Evolutionary conservation across 2,329 filamentous ascomycete genomes (phyloP), one percentile per base, ranked within the genome.

Genomic region (Talaromyces pinophilus): DNA sequence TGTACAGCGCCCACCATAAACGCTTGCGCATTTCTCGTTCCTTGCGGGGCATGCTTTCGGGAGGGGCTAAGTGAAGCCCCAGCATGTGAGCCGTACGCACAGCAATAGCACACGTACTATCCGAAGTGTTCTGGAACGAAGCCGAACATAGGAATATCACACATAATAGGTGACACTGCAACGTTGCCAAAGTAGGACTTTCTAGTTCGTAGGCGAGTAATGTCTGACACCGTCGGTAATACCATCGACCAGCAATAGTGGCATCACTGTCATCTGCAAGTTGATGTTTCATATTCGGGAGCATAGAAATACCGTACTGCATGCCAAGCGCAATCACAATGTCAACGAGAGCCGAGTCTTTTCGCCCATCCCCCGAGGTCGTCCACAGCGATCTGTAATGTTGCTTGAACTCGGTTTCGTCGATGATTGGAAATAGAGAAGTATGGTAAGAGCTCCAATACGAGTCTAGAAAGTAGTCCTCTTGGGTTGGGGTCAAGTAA

Each of bases 1-100:
- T 74, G 70, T 80, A 86, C 0, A 87, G 70, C 0, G 72, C 73
- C 84, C 83, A 86, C 85, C 85, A 87, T 13, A 86, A 68, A 0
- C 84, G 77, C 69, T 80, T 83, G 3, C 82, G 81, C 66, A 84
- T 71, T 69, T 85, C 83, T n/a, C 78, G 70, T 57, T 82, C 72
- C 0, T 66, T 61, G 4, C 63, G 68, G 0, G 79, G 72, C 61
- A 82, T 67, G 59, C 71, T 68, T 7, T 69, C 63, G 0, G 78
- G 73, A 1, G 83, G 82, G 28, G 84, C 82, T 1, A 80, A 69
- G 71, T 85, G 83, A 4, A 86, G 74, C 0, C 84, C 83, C 0
- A 85, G 72, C 48, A 82, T 80, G 44, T 83, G 77, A 4, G 82
- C 83, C 1, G 77, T 80, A 11, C 82, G 78, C 1, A 83, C 74